Evolutionary conservation across 2,329 filamentous ascomycete species (phyloP), one percentile per base, ranked within the genome.

Genomic region (Trichoderma polysporum): DNA sequence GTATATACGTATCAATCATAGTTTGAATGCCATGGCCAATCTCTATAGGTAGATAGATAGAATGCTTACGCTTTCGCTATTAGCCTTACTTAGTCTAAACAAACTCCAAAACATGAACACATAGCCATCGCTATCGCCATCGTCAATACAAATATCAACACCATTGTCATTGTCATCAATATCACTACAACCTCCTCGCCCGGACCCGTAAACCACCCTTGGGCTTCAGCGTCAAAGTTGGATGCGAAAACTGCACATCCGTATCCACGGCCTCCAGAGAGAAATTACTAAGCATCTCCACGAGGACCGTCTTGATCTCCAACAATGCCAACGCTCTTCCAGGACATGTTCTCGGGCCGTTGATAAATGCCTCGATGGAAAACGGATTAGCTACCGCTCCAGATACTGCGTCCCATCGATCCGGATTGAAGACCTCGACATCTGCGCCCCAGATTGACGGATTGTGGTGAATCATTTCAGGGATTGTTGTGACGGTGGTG

Each of bases 291-390:
- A 79, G 67, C 53, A 80, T 65, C 66, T 76, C 75, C 3, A 74
- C 68, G 12, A 81, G 41, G 6, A 79, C 71, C 4, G 73, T 69
- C 72, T 81, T 81, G 70, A 80, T 76, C 70, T 80, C 79, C 59
- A 80, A 66, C 56, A 77, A 66, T 0, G 78, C 73, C 33, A 78
- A 76, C 10, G 71, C 73, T 64, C 74, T 75, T 13, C 79, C 79
- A 35, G 80, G 79, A 69, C 79, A 81, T 50, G 75, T 74, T 15
- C 79, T 71, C 6, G 78, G 76, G 3, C 78, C 79, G 52, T 77
- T 75, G 59, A 77, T 72, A 66, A 81, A 81, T 0, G 76, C 73
- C 41, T 75, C 72, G 45, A 79, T 78, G 0, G 79, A 74, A 50
- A 76, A 76, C 0, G 75, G 70, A 52, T 70, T 74, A 8, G 71